phyloP scores from a whole-genome alignment of 495 filamentous ascomycete species.

The Lichina pygmaea region DNA sequence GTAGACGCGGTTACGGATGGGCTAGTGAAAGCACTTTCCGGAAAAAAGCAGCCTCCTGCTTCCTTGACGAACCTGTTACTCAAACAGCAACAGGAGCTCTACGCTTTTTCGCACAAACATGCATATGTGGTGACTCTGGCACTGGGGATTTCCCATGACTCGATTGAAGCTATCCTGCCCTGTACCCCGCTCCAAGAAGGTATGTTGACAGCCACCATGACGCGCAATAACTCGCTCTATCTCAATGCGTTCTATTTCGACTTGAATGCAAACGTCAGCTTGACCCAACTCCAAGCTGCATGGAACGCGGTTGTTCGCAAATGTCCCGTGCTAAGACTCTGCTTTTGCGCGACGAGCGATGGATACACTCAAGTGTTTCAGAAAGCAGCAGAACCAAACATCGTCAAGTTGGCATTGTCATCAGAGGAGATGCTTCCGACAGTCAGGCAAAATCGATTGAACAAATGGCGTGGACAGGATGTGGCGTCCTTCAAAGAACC shows the following conservation, averaged over 20 bases:
- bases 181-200: conserved; percentile 61
- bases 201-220: conserved; percentile 42
- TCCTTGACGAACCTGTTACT: neutral
- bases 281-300: conserved; percentile 17
- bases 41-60: neutral
- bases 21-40: conserved; percentile 18
- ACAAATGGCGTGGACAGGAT: conserved; percentile 18
- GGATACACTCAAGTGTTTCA: conserved; percentile 46
- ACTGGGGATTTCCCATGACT: conserved; percentile 15
- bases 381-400: conserved; percentile 18
- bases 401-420: conserved; percentile 13
- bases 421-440: conserved; percentile 10
- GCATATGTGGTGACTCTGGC: conserved; percentile 17
- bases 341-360: conserved; percentile 35
- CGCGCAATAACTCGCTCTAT: conserved; percentile 27
- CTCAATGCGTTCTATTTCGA: conserved; percentile 41
- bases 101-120: conserved; percentile 28
- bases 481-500: conserved; percentile 9
- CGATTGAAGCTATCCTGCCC: conserved; percentile 44
- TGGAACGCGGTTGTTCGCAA: conserved; percentile 21
- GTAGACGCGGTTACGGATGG: conserved; percentile 23
- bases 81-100: conserved; percentile 24
- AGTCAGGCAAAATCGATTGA: conserved; percentile 7
- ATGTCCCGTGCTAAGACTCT: conserved; percentile 34
- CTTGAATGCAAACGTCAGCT: conserved; percentile 16